These are phyloP conservation scores for Phialophora macrospora DNA, from an alignment of 2,329 filamentous ascomycete species.

Conservation along the genomic window DNA sequence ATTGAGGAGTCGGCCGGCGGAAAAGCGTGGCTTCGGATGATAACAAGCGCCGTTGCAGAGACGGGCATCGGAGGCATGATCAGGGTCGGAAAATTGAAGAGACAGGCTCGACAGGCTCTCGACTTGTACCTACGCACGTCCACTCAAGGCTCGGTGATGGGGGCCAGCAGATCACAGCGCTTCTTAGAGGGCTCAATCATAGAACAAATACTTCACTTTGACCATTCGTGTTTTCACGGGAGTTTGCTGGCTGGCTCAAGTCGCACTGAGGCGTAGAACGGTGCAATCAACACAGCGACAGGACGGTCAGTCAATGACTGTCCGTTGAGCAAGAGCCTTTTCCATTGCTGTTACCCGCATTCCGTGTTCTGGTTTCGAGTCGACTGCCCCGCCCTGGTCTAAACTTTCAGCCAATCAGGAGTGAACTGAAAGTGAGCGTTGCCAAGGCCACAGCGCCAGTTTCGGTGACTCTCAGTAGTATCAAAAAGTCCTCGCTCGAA, in stretches of 20 bases:
- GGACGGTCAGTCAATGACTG: background rate
- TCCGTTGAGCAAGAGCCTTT: too few species aligned
- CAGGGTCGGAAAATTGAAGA: conserved; percentile 20
- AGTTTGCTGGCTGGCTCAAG: background rate
- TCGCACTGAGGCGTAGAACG: background rate
- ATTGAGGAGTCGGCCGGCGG: conserved; percentile 31
- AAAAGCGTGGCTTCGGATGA: conserved; percentile 25
- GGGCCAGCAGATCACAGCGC: conserved; percentile 20
- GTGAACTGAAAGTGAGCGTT: background rate
- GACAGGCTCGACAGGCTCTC: conserved; percentile 30
- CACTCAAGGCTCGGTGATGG: conserved; percentile 12
- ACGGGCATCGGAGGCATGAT: conserved; percentile 13
- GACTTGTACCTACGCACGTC: conserved; percentile 18
- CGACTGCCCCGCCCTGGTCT: background rate
- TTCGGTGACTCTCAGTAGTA: background rate
- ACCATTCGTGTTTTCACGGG: background rate
- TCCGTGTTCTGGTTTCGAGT: too few species aligned
- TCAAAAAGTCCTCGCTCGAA: background rate
- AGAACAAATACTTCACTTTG: conserved; percentile 17
- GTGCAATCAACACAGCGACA: background rate
- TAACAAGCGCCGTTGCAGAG: conserved; percentile 18
- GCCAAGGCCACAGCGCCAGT: conserved; percentile 15
- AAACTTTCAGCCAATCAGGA: background rate
- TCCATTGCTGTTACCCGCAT: too few species aligned
- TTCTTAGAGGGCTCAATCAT: conserved; percentile 19